These are phyloP conservation scores for Cucurbita ficifolia DNA, from an alignment of 306 rosid species.

Conservation along the genomic window DNA sequence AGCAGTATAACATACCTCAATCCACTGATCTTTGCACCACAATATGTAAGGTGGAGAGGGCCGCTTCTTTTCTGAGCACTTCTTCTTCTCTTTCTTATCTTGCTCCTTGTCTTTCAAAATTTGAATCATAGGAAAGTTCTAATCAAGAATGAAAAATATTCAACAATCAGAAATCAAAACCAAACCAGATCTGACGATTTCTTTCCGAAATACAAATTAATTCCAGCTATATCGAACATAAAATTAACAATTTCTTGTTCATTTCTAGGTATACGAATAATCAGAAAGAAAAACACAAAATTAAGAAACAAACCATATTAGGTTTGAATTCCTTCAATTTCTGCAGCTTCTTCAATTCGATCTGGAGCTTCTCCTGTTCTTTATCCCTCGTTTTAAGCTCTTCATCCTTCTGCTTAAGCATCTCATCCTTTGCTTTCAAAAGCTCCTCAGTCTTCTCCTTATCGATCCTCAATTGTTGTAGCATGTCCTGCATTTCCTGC, in stretches of 20 bases:
- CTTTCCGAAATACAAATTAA: background rate
- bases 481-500: conserved; percentile 65
- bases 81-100: conserved; percentile 53
- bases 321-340: conserved; percentile 89
- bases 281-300: background rate
- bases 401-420: conserved; percentile 53
- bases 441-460: conserved; percentile 76
- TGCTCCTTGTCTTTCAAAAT: conserved; percentile 41
- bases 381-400: conserved; percentile 44
- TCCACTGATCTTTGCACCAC: conserved; percentile 89
- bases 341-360: conserved; percentile 62
- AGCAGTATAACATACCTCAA: conserved; percentile 31
- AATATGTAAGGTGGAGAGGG: conserved; percentile 69
- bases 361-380: conserved; percentile 63
- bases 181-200: background rate
- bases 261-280: background rate
- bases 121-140: conserved; percentile 44
- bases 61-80: conserved; percentile 48
- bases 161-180: background rate
- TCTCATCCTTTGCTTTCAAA: conserved; percentile 61
- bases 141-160: background rate
- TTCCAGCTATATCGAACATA: background rate
- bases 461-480: conserved; percentile 47
- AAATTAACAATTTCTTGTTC: background rate
- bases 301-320: conserved; percentile 34